Percentiles rank a stretch among this genome's conserved stretches.
Evolutionary conservation across 257 asterid genomes (phyloP).

Genomic region (Rauvolfia tetraphylla): DNA sequence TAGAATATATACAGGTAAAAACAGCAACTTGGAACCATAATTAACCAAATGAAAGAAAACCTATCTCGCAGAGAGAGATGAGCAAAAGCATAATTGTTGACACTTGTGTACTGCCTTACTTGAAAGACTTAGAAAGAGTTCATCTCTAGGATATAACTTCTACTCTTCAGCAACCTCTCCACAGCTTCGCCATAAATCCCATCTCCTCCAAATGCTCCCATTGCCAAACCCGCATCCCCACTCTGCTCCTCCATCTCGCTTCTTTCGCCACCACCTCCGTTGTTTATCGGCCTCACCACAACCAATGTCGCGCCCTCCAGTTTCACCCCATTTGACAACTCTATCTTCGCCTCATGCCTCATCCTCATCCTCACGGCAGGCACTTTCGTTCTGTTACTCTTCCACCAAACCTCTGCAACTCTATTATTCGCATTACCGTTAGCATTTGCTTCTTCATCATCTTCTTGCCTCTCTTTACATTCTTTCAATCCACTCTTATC

Average conservation of each 20-base stretch:
- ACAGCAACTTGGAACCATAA: not conserved
- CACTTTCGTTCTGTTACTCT: slow-evolving; percentile 48
- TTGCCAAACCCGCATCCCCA: slow-evolving; percentile 43
- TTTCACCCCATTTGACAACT: slow-evolving; percentile 39
- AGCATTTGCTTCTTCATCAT: slow-evolving; percentile 25
- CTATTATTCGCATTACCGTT: not conserved
- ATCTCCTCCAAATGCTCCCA: slow-evolving; percentile 46
- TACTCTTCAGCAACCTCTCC: slow-evolving; percentile 45
- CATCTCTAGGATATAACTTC: slow-evolving; percentile 65
- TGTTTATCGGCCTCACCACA: slow-evolving; percentile 43
- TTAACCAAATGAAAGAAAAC: not conserved
- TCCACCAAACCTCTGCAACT: slow-evolving; percentile 48
- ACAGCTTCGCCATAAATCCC: slow-evolving; percentile 41
- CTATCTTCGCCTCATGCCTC: slow-evolving; percentile 51
- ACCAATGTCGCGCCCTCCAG: slow-evolving; percentile 62
- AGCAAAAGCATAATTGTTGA: not conserved
- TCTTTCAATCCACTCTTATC: slow-evolving; percentile 50
- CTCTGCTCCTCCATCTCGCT: slow-evolving; percentile 39
- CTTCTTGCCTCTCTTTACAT: slow-evolving; percentile 27
- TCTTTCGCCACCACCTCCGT: slow-evolving; percentile 16
- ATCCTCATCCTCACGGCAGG: slow-evolving; percentile 63
- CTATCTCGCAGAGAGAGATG: not conserved
- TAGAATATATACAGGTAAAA: not conserved
- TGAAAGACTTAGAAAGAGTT: slow-evolving; percentile 40
- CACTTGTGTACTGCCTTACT: not conserved